Evolutionary conservation across 768 basidiomycete genomes (phyloP).

Genomic region (Gymnopilus dilepis): DNA sequence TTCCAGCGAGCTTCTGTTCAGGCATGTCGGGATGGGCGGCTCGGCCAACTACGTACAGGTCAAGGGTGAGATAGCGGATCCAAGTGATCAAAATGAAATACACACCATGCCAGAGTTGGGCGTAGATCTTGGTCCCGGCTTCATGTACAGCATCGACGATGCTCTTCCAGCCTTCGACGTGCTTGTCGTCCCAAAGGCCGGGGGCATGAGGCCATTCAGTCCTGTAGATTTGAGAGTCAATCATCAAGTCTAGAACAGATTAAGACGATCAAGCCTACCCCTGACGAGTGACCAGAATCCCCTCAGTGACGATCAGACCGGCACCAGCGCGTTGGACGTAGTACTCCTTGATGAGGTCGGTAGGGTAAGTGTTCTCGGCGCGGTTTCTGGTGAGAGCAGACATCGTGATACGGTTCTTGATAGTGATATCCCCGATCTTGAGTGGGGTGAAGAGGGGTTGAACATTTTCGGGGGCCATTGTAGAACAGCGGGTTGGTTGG

Average conservation of each 20-base stretch:
- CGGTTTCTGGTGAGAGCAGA: not conserved
- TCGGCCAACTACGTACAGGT: not conserved
- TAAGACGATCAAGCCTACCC: not conserved
- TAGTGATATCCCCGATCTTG: not conserved
- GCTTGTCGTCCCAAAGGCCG: constrained; percentile 3
- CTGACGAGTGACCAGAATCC: not conserved
- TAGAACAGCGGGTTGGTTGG: not conserved
- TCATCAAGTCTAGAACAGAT: not conserved
- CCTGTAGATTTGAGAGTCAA: not conserved
- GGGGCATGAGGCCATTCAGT: constrained; percentile 1
- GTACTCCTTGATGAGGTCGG: not conserved
- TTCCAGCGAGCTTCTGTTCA: not conserved
- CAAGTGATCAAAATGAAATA: not conserved
- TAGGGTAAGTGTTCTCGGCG: not conserved
- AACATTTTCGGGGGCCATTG: not conserved
- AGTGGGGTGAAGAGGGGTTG: not conserved
- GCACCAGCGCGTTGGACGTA: constrained; percentile 3
- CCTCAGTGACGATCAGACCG: not conserved
- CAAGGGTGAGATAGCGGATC: not conserved
- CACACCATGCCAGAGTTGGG: not conserved
- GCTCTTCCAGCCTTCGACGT: constrained; percentile 2
- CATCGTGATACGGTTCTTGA: constrained; percentile 1
- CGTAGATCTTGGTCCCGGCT: not conserved
- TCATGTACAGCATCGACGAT: not conserved
- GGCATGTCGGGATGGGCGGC: not conserved